These are phyloP conservation scores for Mixia osmundae DNA, from an alignment of 1,284 basidiomycete genomes.

Conservation along the genomic window DNA sequence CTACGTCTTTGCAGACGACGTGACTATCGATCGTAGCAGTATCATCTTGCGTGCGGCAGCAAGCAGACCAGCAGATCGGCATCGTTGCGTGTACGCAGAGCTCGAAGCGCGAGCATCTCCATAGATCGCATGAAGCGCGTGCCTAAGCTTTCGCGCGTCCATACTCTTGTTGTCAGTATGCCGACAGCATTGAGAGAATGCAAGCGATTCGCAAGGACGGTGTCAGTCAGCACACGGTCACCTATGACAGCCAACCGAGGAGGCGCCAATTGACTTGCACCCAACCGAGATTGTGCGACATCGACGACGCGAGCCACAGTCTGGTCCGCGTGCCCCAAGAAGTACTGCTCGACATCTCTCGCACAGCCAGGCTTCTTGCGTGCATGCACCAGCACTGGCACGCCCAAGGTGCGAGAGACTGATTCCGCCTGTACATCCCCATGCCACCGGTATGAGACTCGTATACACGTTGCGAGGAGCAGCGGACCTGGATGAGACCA, in stretches of 20 bases:
- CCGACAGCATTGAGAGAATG: constrained; percentile 17
- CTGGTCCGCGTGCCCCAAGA: constrained; percentile 12
- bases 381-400: constrained; percentile 56
- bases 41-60: no score
- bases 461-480: neutral
- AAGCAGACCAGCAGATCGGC: no score
- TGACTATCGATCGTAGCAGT: no score
- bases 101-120: no score
- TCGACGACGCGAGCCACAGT: constrained; percentile 1
- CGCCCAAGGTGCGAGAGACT: constrained; percentile 47
- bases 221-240: constrained; percentile 73
- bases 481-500: constrained; percentile 45
- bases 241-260: constrained; percentile 48
- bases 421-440: constrained; percentile 45
- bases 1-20: no score
- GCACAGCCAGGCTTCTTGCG: constrained; percentile 61
- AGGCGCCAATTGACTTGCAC: constrained; percentile 1
- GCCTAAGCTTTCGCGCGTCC: constrained; percentile 18
- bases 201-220: constrained; percentile 55
- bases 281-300: constrained; percentile 6
- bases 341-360: constrained; percentile 38
- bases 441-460: neutral
- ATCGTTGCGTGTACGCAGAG: no score
- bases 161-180: constrained; percentile 21
- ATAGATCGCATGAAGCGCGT: constrained; percentile 19